These are phyloP conservation scores for Penicillium atrosanguineum DNA, from an alignment of 495 filamentous ascomycete genomes.

Conservation along the genomic window DNA sequence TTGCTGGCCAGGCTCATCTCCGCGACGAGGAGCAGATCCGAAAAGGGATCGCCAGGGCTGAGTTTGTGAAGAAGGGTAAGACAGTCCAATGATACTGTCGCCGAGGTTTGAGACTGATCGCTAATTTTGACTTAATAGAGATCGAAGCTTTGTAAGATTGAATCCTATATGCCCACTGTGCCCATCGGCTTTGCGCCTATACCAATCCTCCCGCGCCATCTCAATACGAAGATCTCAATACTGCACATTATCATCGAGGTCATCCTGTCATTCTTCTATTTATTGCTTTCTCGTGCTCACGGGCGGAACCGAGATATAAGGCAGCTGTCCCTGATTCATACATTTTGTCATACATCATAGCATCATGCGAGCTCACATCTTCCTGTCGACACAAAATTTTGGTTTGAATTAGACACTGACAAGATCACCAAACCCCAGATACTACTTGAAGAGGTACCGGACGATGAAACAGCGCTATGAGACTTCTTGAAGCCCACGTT, in stretches of 20 bases:
- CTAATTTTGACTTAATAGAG: constrained; percentile 47
- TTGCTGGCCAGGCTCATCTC: constrained; percentile 67
- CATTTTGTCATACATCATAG: constrained; percentile 30
- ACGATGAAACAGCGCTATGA: constrained; percentile 82
- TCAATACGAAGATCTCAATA: neutral
- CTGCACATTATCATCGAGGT: constrained; percentile 4
- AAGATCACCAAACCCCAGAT: constrained; percentile 52
- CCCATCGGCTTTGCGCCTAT: neutral
- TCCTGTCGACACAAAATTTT: constrained; percentile 5
- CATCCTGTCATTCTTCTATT: constrained; percentile 18
- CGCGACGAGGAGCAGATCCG: constrained; percentile 71
- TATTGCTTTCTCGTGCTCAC: constrained; percentile 1
- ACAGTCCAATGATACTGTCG: neutral
- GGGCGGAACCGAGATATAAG: constrained; percentile 8
- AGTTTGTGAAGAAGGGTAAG: constrained; percentile 88
- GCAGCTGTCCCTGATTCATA: constrained; percentile 8
- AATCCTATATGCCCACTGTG: neutral
- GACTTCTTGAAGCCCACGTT: constrained; percentile 27
- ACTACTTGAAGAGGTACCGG: constrained; percentile 93
- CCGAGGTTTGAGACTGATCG: neutral
- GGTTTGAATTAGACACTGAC: constrained; percentile 10
- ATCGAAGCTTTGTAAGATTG: constrained; percentile 83
- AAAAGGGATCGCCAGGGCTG: constrained; percentile 70
- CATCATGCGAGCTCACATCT: constrained; percentile 28
- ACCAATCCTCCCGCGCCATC: neutral